Conservation (phyloP, 1,284 basidiomycete species). For the Trichosporon sp. region DNA sequence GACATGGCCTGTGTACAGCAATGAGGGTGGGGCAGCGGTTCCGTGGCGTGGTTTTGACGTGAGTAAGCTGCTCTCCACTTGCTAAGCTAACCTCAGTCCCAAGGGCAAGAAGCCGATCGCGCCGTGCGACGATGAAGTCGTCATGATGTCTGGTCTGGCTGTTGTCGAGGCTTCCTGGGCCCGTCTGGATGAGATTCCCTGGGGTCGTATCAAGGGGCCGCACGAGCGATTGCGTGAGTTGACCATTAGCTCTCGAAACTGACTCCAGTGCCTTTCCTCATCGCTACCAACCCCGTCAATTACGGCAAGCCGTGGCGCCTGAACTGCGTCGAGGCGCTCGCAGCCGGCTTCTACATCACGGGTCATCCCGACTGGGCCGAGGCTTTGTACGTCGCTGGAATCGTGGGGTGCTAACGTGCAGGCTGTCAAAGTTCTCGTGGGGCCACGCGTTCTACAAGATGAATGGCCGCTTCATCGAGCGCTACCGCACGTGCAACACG, state of each 20-base stretch:
- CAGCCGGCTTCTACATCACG: conserved; percentile 86
- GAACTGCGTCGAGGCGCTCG: conserved; percentile 88
- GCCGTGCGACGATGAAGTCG: conserved; percentile 77
- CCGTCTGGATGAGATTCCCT: conserved; percentile 87
- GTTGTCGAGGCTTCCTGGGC: conserved; percentile 99
- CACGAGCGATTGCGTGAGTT: conserved; percentile 80
- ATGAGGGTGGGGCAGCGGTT: conserved; percentile 82
- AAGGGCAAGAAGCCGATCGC: conserved; percentile 76
- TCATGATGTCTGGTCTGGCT: conserved; percentile 72
- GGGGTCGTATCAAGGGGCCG: conserved; percentile 85
- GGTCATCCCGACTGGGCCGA: conserved; percentile 78
- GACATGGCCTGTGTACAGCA: conserved; percentile 78
- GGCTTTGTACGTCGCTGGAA: conserved; percentile 51
- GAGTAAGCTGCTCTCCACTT: conserved; percentile 40
- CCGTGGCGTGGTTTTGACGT: conserved; percentile 89
- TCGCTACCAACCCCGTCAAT: conserved; percentile 90
- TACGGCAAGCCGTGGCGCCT: conserved; percentile 90
- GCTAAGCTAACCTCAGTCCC: conserved; percentile 58
- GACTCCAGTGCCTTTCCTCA: conserved; percentile 74
- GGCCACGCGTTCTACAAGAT: conserved; percentile 77
- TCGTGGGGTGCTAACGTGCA: conserved; percentile 10
- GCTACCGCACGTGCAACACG: conserved; percentile 66
- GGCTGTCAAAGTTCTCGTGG: conserved; percentile 76
- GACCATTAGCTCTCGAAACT: not conserved
- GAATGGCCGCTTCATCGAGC: conserved; percentile 67